Evolutionary conservation across 345 rosid species (phyloP).

Genomic region (Cochlearia excelsa): DNA sequence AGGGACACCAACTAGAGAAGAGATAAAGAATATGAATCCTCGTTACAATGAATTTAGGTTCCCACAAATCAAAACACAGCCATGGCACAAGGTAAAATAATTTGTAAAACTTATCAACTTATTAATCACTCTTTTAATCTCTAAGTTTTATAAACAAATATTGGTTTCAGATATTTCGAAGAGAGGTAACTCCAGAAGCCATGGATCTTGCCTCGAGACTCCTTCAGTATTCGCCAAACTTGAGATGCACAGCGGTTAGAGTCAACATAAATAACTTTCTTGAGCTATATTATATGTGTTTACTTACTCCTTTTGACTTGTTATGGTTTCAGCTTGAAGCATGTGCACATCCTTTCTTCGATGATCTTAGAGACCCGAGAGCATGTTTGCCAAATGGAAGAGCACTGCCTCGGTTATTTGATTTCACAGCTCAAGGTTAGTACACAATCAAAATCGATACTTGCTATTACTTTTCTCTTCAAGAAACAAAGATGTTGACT

Average conservation of each 20-base stretch:
- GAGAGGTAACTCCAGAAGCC: conserved; percentile 62
- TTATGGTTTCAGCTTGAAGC: conserved; percentile 69
- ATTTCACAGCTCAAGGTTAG: conserved; percentile 85
- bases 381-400: conserved; percentile 85
- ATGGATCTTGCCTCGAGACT: conserved; percentile 76
- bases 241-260: conserved; percentile 75
- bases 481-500: too few species aligned
- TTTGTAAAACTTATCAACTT: too few species aligned
- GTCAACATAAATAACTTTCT: neutral
- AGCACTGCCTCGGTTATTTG: conserved; percentile 67
- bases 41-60: conserved; percentile 81
- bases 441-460: neutral
- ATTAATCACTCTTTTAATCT: neutral
- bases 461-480: too few species aligned
- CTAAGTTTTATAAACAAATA: neutral
- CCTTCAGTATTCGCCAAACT: conserved; percentile 76
- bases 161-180: conserved; percentile 53
- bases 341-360: conserved; percentile 89
- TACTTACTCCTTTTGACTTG: neutral
- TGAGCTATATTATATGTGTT: neutral
- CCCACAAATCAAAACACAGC: conserved; percentile 93
- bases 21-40: conserved; percentile 94
- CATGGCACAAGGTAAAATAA: conserved; percentile 79
- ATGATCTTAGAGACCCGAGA: conserved; percentile 69
- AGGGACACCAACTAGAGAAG: conserved; percentile 93